Conservation (phyloP, 2,329 filamentous ascomycete species). For the Didymella pinodella region DNA sequence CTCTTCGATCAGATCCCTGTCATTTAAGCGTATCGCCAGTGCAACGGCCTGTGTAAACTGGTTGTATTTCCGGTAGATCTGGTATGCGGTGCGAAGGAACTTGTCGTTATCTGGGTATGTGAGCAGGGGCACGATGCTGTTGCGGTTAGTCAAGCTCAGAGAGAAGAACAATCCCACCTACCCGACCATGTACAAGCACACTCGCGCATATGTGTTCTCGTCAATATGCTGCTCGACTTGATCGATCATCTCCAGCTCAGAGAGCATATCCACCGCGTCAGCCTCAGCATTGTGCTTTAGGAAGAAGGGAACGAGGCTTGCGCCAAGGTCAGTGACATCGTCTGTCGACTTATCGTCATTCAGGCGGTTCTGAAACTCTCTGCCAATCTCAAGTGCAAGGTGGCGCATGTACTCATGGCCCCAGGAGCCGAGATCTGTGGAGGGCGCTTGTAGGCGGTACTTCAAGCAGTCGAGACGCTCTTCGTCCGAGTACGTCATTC, state of each 20-base stretch:
- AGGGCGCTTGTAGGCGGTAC: slow-evolving; percentile 88
- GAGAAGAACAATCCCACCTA: slow-evolving; percentile 27
- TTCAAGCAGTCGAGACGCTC: slow-evolving; percentile 95
- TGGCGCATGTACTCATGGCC: slow-evolving; percentile 98
- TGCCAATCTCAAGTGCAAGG: slow-evolving; percentile 91
- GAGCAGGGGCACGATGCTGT: slow-evolving; percentile 91
- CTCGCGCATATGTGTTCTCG: slow-evolving; percentile 89
- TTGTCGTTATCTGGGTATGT: slow-evolving; percentile 97
- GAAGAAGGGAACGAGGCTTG: slow-evolving; percentile 90
- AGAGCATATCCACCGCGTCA: slow-evolving; percentile 95
- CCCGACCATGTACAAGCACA: slow-evolving; percentile 96
- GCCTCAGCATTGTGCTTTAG: slow-evolving; percentile 97
- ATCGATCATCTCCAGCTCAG: slow-evolving; percentile 96
- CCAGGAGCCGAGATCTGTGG: slow-evolving; percentile 94
- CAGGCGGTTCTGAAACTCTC: slow-evolving; percentile 88
- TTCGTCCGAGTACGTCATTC: slow-evolving; percentile 98
- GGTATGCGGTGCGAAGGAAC: slow-evolving; percentile 90
- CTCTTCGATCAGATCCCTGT: slow-evolving; percentile 79
- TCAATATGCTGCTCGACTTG: slow-evolving; percentile 88
- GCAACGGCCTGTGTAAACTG: slow-evolving; percentile 93
- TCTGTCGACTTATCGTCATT: slow-evolving; percentile 83
- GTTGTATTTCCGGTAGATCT: slow-evolving; percentile 92
- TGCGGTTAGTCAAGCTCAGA: slow-evolving; percentile 29
- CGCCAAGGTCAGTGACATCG: slow-evolving; percentile 84
- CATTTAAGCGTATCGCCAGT: slow-evolving; percentile 91